Evolutionary conservation across 805 yeast genomes (phyloP).

Genomic region (Hanseniaspora thailandica): DNA sequence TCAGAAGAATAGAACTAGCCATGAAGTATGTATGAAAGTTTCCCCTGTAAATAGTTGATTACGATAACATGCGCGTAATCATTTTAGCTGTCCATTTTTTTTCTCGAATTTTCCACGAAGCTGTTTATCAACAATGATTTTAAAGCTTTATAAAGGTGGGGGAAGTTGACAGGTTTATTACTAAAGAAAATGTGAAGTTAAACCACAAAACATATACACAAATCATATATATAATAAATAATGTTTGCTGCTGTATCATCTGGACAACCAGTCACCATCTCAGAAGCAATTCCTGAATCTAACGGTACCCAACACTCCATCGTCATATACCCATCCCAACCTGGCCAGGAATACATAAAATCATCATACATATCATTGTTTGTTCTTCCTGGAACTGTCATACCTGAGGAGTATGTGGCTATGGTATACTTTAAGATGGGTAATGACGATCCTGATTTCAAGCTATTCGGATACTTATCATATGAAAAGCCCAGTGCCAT

Average conservation of each 20-base stretch:
- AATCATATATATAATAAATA: background rate
- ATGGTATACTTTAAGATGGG: slow-evolving; percentile 81
- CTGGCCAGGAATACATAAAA: slow-evolving; percentile 22
- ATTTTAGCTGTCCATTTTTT: background rate
- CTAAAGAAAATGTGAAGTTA: background rate
- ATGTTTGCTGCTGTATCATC: slow-evolving; percentile 34
- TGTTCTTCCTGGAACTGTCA: slow-evolving; percentile 65
- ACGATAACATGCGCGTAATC: background rate
- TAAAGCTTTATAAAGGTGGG: background rate
- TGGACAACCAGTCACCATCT: slow-evolving; percentile 30
- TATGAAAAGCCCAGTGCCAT: slow-evolving; percentile 79
- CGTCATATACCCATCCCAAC: slow-evolving; percentile 28
- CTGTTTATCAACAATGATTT: background rate
- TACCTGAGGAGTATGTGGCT: slow-evolving; percentile 65
- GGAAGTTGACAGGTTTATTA: no score
- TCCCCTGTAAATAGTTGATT: background rate
- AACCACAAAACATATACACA: background rate
- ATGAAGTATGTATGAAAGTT: slow-evolving; percentile 1
- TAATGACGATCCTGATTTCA: slow-evolving; percentile 38
- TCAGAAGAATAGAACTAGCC: slow-evolving; percentile 24
- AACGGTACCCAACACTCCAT: slow-evolving; percentile 30
- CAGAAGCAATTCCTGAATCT: slow-evolving; percentile 30
- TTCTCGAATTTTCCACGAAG: background rate
- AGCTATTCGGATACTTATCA: slow-evolving; percentile 52
- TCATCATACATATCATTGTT: slow-evolving; percentile 70